These are phyloP conservation scores for Chlorociboria aeruginascens DNA, from an alignment of 495 filamentous ascomycete species.

Conservation along the genomic window DNA sequence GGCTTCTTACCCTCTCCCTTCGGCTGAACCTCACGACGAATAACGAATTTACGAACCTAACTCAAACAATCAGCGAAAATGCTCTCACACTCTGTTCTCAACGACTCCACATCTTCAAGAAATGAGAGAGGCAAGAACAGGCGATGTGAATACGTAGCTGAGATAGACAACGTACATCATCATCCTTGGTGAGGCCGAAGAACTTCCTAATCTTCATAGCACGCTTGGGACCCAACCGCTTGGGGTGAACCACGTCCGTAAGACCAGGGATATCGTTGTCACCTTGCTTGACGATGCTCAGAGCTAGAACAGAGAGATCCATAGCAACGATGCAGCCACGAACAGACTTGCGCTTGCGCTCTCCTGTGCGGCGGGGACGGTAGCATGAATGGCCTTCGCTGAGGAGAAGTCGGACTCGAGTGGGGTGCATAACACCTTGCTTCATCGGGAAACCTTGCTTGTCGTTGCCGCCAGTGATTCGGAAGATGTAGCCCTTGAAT, in stretches of 20 bases:
- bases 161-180: slow-evolving; percentile 72
- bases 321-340: slow-evolving; percentile 94
- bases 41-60: slow-evolving; percentile 95
- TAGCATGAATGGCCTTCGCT: slow-evolving; percentile 93
- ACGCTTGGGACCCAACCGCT: slow-evolving; percentile 96
- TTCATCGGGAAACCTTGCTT: slow-evolving; percentile 99
- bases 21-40: slow-evolving; percentile 90
- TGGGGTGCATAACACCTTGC: slow-evolving; percentile 98
- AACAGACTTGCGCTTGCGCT: slow-evolving; percentile 98
- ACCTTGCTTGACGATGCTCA: slow-evolving; percentile 94
- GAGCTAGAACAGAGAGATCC: slow-evolving; percentile 87
- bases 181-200: slow-evolving; percentile 98
- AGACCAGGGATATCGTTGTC: slow-evolving; percentile 86
- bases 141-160: slow-evolving; percentile 38
- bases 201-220: slow-evolving; percentile 98
- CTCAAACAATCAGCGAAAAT: slow-evolving; percentile 13
- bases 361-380: slow-evolving; percentile 89
- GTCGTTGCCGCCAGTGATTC: slow-evolving; percentile 99
- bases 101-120: neutral
- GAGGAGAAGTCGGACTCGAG: slow-evolving; percentile 91
- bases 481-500: slow-evolving; percentile 98
- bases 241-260: slow-evolving; percentile 93
- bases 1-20: slow-evolving; percentile 92
- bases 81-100: slow-evolving; percentile 20
- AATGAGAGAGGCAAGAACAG: slow-evolving; percentile 27